Conservation (phyloP, 2,329 filamentous ascomycete species). For the Fusarium kyushuense region DNA sequence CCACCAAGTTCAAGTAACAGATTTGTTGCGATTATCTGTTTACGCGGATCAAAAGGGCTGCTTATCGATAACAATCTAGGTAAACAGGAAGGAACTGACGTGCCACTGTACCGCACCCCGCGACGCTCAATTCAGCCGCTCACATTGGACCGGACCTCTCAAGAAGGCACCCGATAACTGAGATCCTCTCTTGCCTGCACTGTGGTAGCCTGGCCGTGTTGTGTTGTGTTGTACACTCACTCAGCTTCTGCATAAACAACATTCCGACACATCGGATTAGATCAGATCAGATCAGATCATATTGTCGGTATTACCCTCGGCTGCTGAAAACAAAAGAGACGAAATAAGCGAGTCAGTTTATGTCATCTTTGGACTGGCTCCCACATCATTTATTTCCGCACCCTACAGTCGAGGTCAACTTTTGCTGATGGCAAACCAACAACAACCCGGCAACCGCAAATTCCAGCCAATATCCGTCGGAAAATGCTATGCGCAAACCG, state of each 20-base stretch:
- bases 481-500: slow-evolving; percentile 54
- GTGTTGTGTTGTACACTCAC: slow-evolving; percentile 2
- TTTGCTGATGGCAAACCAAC: slow-evolving; percentile 46
- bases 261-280: slow-evolving; percentile 9
- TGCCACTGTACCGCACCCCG: slow-evolving; percentile 33
- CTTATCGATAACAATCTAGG: slow-evolving; percentile 38
- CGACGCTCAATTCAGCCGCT: slow-evolving; percentile 32
- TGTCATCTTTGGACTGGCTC: not conserved
- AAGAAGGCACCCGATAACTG: slow-evolving; percentile 8
- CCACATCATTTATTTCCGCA: not conserved
- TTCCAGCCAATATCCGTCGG: slow-evolving; percentile 51
- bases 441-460: slow-evolving; percentile 28
- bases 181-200: not conserved
- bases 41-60: not conserved
- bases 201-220: not conserved
- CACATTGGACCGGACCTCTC: slow-evolving; percentile 7
- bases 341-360: slow-evolving; percentile 1
- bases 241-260: slow-evolving; percentile 18
- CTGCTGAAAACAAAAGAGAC: not conserved
- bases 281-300: slow-evolving; percentile 3
- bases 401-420: not conserved
- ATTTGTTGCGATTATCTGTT: not conserved
- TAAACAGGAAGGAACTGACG: slow-evolving; percentile 4
- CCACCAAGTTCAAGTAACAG: not conserved
- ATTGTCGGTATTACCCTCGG: slow-evolving; percentile 3